Percentiles rank a stretch among this genome's conserved stretches.
These are phyloP conservation scores for Talaromyces liani DNA, from an alignment of 495 filamentous ascomycete genomes.

Conservation along the genomic window DNA sequence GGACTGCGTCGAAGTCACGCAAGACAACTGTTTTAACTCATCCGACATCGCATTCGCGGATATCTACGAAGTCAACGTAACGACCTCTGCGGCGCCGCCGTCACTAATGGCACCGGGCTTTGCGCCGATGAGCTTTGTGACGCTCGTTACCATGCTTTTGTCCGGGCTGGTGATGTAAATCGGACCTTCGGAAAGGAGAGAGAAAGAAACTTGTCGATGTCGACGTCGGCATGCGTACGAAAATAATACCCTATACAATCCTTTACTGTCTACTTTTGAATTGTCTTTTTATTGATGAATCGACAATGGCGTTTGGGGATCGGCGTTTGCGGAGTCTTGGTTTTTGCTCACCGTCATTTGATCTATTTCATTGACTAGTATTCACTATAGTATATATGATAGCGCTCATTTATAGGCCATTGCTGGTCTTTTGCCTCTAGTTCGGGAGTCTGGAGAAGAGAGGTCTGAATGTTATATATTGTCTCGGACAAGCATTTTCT, in stretches of 20 bases:
- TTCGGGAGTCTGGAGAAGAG: background rate
- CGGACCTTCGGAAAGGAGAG: background rate
- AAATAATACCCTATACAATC: background rate
- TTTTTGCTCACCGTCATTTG: background rate
- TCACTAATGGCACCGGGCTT: background rate
- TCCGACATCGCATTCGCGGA: slow-evolving; percentile 64
- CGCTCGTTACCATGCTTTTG: background rate
- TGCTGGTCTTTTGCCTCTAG: background rate
- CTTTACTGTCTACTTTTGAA: background rate
- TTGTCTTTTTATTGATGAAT: background rate
- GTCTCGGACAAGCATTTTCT: background rate
- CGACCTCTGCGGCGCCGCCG: background rate
- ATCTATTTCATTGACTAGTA: background rate
- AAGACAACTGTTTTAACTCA: slow-evolving; percentile 79
- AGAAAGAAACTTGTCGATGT: background rate
- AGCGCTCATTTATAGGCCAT: background rate
- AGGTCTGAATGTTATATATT: background rate
- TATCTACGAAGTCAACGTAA: slow-evolving; percentile 44
- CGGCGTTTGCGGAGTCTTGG: background rate
- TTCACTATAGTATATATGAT: background rate
- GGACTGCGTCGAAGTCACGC: slow-evolving; percentile 66
- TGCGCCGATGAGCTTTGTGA: background rate
- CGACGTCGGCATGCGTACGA: background rate
- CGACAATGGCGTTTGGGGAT: background rate
- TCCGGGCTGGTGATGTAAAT: background rate